Base-by-base conservation (phyloP, 805 yeast genomes). In the Candida hungchunana region DNA sequence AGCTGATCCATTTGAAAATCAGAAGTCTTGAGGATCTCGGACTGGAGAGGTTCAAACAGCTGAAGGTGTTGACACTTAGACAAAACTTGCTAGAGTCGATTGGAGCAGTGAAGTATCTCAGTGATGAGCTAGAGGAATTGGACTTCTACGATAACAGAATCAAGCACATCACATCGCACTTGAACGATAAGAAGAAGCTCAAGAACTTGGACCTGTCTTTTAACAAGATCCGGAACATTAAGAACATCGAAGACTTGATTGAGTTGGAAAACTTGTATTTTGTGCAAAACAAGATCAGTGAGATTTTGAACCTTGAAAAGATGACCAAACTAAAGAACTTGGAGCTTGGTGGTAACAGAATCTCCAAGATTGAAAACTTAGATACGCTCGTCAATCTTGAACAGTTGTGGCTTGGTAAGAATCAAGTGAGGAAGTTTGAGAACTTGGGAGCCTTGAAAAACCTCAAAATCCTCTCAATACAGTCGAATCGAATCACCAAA, bases 111-210 rank as follows among this genome's bases (percentile, higher is more conserved):
- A 88, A 88, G 39, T 64, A 63, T 10, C 52, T 82, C 8, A 75
- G 76, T 13, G 66, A 62, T 26, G 75, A 69, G 2, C 50, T 93
- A 48, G 83, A 75, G 46, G 93, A 87, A 42, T 63, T 93, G 40
- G 98, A 93, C 59, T 67, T 89, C 21, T 93, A 93, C 56, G 98
- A 93, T 60, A 93, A 93, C 60, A 67, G 95, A 49, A 82, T 93
- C 50, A 78, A 80, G 46, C 96, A 88, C 55, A 86, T 93, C 34
- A 79, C 89, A 5, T 77, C 79, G 30, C 80, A 77, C 50, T 55
- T 87, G 14, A 76, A 72, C 42, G 75, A 76, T 31, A 72, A 87
- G 46, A 60, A 55, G 3, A 71, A 75, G 25, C 60, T 88, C 43
- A 70, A 59, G 37, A 70, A 55, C 35, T 66, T 93, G 48, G 98